Evolutionary conservation across 148 eudicot species (phyloP), one percentile per base, ranked within the genome.

Genomic region (Selenicereus undatus): DNA sequence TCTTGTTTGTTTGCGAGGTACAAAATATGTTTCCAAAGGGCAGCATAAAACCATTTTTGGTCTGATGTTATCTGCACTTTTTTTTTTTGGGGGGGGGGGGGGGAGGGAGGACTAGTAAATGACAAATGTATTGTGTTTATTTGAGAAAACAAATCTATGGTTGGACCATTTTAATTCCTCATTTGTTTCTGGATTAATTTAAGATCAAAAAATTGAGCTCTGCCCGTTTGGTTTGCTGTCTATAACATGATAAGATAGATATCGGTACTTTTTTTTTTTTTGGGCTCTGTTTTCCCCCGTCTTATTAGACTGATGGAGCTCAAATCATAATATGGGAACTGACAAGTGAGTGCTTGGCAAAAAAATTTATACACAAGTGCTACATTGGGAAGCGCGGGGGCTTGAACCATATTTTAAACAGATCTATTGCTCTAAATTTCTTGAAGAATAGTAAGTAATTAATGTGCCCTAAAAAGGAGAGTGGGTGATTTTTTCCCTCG

Each of bases 11-110:
- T 48, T 48, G 52, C 52, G 8, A 48, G 52, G 8, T 0, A 12
- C 14, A 5, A 48, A 48, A 48, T 48, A 48, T 12, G 52, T 48
- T 48, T 48, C 9, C 52, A 48, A 48, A 48, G 52, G 14, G 52
- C 13, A 48, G 52, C 11, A 48, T 12, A 48, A 10, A 10, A 4
- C 52, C 52, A 48, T 48, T 74, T 58, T 76, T 79, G 83, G 83
- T 86, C 71, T 78, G 76, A 32, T 52, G 70, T 69, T 78, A 20
- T 43, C 52, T 29, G 32, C 75, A 22, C 75, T 27, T 27, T 27
- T 66, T 66, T 27, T 27, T 27, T 66, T 66, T 66, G 12, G 35
- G 16, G 71, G 35, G 43, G 43, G 43, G 43, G 43, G 35, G 43
- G 43, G 43, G 43, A 39, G 35, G 35, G 43, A 5, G 43, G 43